Evolutionary conservation across 1,284 basidiomycete genomes (phyloP), one percentile per base, ranked within the genome.

Genomic region (Cutaneotrichosporon sp.): DNA sequence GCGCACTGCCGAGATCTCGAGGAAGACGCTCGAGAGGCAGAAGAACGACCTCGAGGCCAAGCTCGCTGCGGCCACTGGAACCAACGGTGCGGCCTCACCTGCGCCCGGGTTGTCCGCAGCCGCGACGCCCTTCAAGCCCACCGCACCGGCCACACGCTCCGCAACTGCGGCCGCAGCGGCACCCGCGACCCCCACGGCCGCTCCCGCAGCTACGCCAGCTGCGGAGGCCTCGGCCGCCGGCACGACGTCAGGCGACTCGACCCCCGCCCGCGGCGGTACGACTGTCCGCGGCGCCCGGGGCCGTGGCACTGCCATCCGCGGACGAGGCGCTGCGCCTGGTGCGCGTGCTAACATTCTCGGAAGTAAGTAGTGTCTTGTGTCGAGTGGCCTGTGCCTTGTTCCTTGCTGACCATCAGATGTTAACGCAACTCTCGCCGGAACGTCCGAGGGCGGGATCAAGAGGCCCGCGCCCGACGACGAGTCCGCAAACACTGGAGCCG

Each of bases 1-100:
- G 10, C 71, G 69, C 59, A 78, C 72, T 7, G 72, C 71, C 1
- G 74, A 78, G 55, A 76, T 77, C 33, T 62, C 69, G 42, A 62
- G 75, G 47, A 77, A 76, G 67, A 76, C 73, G 14, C 62, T 78
- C 47, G 75, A 77, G 56, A 36, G 64, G 9, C 53, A 57, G 42
- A 60, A 60, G 56, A 45, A 31, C 8, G 43, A 49, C 58, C 65
- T 58, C 70, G 75, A 78, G 54, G 59, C 69, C 49, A 75, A 74
- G 61, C 50, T 73, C 45, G 51, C 59, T 29, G 51, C 56, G 14
- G 24, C 57, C 2, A 42, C 57, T 20, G 36, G 61, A 4, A 31
- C 62, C 9, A 34, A 56, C 8, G 47, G 58, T 16, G 27, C 62
- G 1, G 47, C 58, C 1, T 24, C 64, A 14, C 27, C 64, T 18